Evolutionary conservation across 164 flowering plant genomes (phyloP), one percentile per base, ranked within the genome.

Genomic region (Vitis rupestris): DNA sequence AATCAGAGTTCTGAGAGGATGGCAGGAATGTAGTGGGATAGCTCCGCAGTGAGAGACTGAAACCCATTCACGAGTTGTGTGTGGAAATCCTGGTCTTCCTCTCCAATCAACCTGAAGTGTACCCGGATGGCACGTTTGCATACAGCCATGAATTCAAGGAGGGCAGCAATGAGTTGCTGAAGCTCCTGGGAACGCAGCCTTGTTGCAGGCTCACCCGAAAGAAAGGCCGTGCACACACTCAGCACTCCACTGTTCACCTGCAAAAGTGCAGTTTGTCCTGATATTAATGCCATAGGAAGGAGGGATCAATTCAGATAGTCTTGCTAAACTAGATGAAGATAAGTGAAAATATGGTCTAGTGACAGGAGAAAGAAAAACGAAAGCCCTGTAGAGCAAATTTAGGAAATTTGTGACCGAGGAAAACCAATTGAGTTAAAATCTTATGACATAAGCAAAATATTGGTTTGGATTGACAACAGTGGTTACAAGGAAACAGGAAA

Each of bases 191-290:
- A 93, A 37, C 99, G 88, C 69, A 95, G 74, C 76, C 97, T 89
- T 15, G 99, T 95, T 17, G 99, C 97, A 7, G 99, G 99, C 80
- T 95, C 98, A 53, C 99, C 99, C 0, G 99, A 95, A 50, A 95
- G 79, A 79, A 95, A 95, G 37, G 98, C 99, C 5, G 97, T 95
- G 80, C 99, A 95, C 0, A 95, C 98, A 72, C 99, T 91, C 59
- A 95, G 76, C 16, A 95, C 99, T 55, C 99, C 99, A 73, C 97
- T 95, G 69, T 95, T 95, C 55, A 95, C 99, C 99, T 93, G 91
- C 74, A 78, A 12, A 75, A n/a, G 23, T 9, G 48, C 15, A 61
- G 37, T 10, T 59, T 48, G 30, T 49, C 9, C 11, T 23, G 27
- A 23, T 23, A 23, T 23, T 23, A 23, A 23, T 23, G 2, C 27